These are phyloP conservation scores for Scleroderma bovista DNA, from an alignment of 768 basidiomycete species.

Conservation along the genomic window DNA sequence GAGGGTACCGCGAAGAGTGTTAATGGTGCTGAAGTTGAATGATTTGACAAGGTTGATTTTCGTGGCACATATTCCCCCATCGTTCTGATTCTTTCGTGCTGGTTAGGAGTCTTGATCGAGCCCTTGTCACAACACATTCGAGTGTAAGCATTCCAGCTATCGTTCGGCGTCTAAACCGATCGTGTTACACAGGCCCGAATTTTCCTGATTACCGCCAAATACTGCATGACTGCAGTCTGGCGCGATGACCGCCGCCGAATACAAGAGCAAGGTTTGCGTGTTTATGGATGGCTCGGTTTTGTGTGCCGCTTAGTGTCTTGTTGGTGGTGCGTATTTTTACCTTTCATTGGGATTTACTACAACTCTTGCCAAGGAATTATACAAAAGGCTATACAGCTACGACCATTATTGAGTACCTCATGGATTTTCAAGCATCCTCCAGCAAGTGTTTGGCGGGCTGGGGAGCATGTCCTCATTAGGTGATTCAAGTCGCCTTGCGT, in stretches of 20 bases:
- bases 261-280: conserved; percentile 43
- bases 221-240: conserved; percentile 79
- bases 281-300: conserved; percentile 37
- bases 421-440: conserved; percentile 58
- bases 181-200: conserved; percentile 56
- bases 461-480: neutral
- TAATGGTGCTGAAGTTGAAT: conserved; percentile 84
- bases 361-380: conserved; percentile 45
- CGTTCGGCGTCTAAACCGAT: neutral
- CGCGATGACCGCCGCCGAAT: conserved; percentile 56
- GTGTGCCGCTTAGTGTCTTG: conserved; percentile 54
- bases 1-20: conserved; percentile 73
- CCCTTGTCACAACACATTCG: conserved; percentile 84
- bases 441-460: conserved; percentile 42
- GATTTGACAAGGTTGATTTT: conserved; percentile 66
- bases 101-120: conserved; percentile 69
- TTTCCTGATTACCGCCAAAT: conserved; percentile 88
- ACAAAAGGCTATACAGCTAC: conserved; percentile 47
- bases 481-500: neutral
- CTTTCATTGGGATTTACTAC: neutral
- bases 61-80: neutral
- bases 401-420: conserved; percentile 48
- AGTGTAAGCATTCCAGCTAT: conserved; percentile 39
- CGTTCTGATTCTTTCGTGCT: neutral
- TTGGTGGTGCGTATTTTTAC: conserved; percentile 60